Evolutionary conservation across 1,139 yeast genomes (phyloP), one percentile per base, ranked within the genome.

Genomic region (Suhomyces guaymorum): DNA sequence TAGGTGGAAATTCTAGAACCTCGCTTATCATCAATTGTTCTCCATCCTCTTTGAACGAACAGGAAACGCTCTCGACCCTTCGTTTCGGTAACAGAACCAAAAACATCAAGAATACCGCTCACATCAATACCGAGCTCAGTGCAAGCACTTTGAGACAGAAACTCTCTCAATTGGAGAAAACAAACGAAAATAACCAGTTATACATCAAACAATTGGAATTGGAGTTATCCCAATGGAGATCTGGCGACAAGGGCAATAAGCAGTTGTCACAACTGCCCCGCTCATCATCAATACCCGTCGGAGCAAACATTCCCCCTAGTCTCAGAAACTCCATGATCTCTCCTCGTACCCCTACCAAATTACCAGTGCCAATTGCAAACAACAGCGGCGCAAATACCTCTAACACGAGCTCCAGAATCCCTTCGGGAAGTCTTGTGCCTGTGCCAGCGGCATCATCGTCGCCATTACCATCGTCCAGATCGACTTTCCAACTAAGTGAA

Each of bases 1-100:
- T 89, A 16, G 96, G 96, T 3, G 96, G 96, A 2, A 88, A 89
- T 55, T 80, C 94, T 2, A 67, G 92, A 38, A 89, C 96, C 0
- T 78, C 88, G 1, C 66, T 89, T 33, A 81, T 89, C 23, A 73
- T 89, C 30, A 86, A 82, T 47, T 84, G 95, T 45, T 84, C 95
- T 0, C 87, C 92, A 0, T 73, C 85, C 0, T 57, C 70, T 1
- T 52, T 57, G 23, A 81, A 88, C 51, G 82, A 74, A 38, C 55
- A 63, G 13, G 96, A 88, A 53, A 86, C 96, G 0, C 46, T 87
- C 10, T 81, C 92, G 5, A 83, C 95, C 1, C 62, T 89, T 37
- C 61, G 95, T 35, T 87, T 89, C 58, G 96, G 96, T 3, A 71
- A 80, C 3, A 66, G 95, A 30, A 94, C 95, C 8, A 86, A 84